Percentiles rank a stretch among this genome's conserved stretches.
Evolutionary conservation across 176 grass and related monocot genomes (phyloP).

Genomic region (Coix lacrymajobi): DNA sequence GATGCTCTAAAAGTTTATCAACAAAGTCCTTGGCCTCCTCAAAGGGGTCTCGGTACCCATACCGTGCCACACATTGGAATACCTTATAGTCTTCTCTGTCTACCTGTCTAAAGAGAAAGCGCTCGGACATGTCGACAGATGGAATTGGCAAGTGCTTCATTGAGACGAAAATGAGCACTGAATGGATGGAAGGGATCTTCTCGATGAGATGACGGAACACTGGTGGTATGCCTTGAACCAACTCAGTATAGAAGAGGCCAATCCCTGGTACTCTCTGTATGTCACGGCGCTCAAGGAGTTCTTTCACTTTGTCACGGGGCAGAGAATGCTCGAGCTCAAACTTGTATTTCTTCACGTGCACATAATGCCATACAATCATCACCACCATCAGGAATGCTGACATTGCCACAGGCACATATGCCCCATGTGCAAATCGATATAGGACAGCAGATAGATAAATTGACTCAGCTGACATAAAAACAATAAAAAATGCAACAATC

Average conservation of each 20-base stretch:
- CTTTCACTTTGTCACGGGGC: conserved; percentile 10
- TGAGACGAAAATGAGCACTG: conserved; percentile 44
- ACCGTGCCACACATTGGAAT: conserved; percentile 11
- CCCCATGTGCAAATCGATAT: conserved; percentile 32
- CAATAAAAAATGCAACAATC: conserved; percentile 1
- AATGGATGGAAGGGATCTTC: conserved; percentile 41
- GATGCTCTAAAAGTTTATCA: conserved; percentile 1
- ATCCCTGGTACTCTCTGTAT: conserved; percentile 31
- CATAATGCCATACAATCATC: conserved; percentile 48
- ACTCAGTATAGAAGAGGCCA: conserved; percentile 42
- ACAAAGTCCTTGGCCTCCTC: conserved; percentile 18
- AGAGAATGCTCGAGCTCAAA: conserved; percentile 35
- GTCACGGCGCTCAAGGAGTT: conserved; percentile 1
- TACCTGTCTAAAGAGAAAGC: conserved; percentile 14
- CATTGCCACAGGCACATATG: conserved; percentile 36
- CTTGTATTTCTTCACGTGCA: conserved; percentile 31
- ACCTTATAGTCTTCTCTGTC: conserved; percentile 16
- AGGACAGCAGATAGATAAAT: conserved; percentile 43
- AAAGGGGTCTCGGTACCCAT: conserved; percentile 23
- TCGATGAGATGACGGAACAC: conserved; percentile 40
- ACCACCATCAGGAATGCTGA: conserved; percentile 27
- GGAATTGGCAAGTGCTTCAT: conserved; percentile 34
- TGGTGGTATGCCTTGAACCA: conserved; percentile 47
- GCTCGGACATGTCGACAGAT: neutral
- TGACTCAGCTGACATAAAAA: conserved; percentile 23